phyloP scores from a whole-genome alignment of 1,139 yeast genomes.

The Geotrichum fermentans region DNA sequence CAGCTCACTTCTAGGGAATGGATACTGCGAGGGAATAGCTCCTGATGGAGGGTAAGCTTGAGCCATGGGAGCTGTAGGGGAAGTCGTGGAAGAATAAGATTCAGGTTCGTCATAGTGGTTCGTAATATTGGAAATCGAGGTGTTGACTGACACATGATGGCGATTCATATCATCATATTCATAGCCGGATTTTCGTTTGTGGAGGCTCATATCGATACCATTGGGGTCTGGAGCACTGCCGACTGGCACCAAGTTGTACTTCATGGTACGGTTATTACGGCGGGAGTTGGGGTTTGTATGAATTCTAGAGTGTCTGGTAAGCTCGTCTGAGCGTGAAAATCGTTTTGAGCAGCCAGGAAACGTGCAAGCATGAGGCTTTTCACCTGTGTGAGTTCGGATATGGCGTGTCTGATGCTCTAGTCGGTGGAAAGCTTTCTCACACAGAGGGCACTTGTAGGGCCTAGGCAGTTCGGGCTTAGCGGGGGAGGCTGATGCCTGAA shows the following conservation, averaged over 20 bases:
- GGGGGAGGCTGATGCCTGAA: slow-evolving; percentile 4
- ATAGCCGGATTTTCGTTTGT: slow-evolving; percentile 4
- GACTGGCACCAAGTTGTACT: slow-evolving; percentile 30
- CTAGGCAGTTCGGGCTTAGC: slow-evolving; percentile 43
- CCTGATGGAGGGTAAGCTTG: slow-evolving; percentile 4
- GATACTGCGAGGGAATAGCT: slow-evolving; percentile 6
- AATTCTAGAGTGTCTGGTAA: slow-evolving; percentile 82
- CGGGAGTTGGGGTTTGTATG: slow-evolving; percentile 76
- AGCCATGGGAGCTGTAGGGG: background rate
- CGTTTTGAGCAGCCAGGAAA: slow-evolving; percentile 84
- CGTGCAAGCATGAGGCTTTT: slow-evolving; percentile 84
- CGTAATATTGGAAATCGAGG: slow-evolving; percentile 7
- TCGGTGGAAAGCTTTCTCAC: slow-evolving; percentile 88
- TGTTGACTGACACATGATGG: background rate
- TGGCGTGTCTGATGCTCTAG: slow-evolving; percentile 93
- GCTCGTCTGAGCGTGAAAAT: slow-evolving; percentile 83
- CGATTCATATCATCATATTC: background rate
- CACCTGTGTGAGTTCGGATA: slow-evolving; percentile 93
- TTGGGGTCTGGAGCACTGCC: slow-evolving; percentile 11
- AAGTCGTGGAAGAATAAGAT: background rate
- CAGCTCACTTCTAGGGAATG: slow-evolving; percentile 20
- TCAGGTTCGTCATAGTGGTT: slow-evolving; percentile 9
- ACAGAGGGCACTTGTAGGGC: slow-evolving; percentile 88
- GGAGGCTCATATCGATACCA: slow-evolving; percentile 8
- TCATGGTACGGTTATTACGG: slow-evolving; percentile 41